Evolutionary conservation across 1,139 yeast species (phyloP).

Genomic region (Blastobotrys buckinghamii): DNA sequence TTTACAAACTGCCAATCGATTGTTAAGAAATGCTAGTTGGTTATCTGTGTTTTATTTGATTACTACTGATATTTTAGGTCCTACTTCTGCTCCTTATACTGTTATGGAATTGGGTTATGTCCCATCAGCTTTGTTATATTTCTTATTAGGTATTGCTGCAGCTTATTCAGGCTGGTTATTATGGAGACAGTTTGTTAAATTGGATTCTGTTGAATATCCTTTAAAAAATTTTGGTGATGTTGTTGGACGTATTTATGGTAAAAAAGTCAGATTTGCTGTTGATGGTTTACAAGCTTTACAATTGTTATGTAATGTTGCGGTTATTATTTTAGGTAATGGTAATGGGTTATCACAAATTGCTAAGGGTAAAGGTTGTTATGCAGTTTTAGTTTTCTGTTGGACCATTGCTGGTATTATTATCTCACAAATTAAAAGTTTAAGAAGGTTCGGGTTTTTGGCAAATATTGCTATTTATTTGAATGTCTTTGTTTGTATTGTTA

Average conservation of each 20-base stretch:
- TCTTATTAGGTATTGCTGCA: conserved; percentile 39
- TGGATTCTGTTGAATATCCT: conserved; percentile 41
- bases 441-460: conserved; percentile 39
- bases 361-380: conserved; percentile 36
- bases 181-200: conserved; percentile 30
- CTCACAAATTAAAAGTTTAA: conserved; percentile 39
- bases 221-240: conserved; percentile 39
- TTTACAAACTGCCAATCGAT: conserved; percentile 25
- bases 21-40: conserved; percentile 32
- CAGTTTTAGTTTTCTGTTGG: conserved; percentile 39
- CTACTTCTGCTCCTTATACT: conserved; percentile 42
- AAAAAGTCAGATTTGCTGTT: conserved; percentile 29
- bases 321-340: conserved; percentile 38
- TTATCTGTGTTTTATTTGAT: conserved; percentile 40
- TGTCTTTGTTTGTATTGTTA: conserved; percentile 37
- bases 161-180: conserved; percentile 38
- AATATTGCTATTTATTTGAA: conserved; percentile 44
- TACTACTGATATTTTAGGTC: conserved; percentile 45
- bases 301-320: conserved; percentile 40
- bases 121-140: conserved; percentile 39
- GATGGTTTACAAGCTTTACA: conserved; percentile 39
- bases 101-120: conserved; percentile 40
- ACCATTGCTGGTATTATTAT: conserved; percentile 39
- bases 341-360: conserved; percentile 40
- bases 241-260: conserved; percentile 36